Conservation (phyloP, 1,139 yeast genomes). For the Saccharomyces pastorianus region DNA sequence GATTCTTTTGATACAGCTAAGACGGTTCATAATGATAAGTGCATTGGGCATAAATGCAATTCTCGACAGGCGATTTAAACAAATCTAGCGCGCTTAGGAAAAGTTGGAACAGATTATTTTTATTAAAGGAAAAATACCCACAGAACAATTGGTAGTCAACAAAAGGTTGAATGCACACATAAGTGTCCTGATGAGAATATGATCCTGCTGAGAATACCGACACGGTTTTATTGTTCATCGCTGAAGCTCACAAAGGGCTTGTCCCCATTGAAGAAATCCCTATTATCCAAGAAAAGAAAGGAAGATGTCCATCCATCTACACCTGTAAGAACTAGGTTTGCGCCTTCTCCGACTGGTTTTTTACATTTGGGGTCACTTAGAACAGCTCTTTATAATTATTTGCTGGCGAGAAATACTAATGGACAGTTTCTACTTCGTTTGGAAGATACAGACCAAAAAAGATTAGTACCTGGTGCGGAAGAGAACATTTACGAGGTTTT, state of each 20-base stretch:
- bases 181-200: background rate
- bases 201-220: background rate
- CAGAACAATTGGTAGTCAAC: too few relatives aligned
- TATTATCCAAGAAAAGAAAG: constrained; percentile 17
- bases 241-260: background rate
- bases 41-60: too few relatives aligned
- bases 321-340: constrained; percentile 86
- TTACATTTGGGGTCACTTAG: constrained; percentile 87
- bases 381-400: constrained; percentile 84
- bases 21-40: background rate
- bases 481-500: constrained; percentile 66
- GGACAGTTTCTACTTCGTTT: constrained; percentile 76
- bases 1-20: background rate
- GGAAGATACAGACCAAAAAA: constrained; percentile 84
- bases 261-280: constrained; percentile 12
- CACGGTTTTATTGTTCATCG: background rate
- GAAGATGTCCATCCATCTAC: constrained; percentile 37
- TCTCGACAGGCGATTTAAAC: background rate
- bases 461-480: constrained; percentile 79
- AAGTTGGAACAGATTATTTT: background rate
- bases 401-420: constrained; percentile 68
- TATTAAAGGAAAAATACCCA: background rate
- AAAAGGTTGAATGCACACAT: too few relatives aligned
- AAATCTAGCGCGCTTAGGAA: background rate
- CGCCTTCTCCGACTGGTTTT: constrained; percentile 96